Conservation (phyloP, 148 eudicot genomes). For the Vaccinium macrocarpon region DNA sequence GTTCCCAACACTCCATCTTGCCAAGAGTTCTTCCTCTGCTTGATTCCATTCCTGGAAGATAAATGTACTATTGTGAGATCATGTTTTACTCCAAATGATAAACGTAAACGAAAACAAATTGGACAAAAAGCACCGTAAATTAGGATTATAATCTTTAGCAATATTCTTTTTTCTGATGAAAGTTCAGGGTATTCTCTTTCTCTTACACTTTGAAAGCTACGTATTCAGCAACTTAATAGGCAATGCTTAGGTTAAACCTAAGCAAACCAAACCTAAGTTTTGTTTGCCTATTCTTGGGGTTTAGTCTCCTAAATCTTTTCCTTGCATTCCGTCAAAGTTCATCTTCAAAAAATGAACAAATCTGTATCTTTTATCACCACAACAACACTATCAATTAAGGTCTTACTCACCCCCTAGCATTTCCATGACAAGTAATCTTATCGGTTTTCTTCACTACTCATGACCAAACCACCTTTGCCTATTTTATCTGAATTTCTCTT, state of each 20-base stretch:
- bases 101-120: neutral
- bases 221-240: neutral
- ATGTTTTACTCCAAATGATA: neutral
- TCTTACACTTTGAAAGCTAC: neutral
- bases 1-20: slow-evolving; percentile 94
- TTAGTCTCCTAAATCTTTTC: neutral
- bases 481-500: neutral
- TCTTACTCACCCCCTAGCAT: too few relatives aligned
- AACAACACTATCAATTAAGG: too few relatives aligned
- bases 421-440: too few relatives aligned
- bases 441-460: neutral
- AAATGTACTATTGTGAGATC: neutral
- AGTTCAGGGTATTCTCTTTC: neutral
- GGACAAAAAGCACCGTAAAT: neutral
- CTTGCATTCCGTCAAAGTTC: too few relatives aligned
- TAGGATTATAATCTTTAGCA: neutral
- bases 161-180: neutral
- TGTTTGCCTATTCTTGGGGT: neutral
- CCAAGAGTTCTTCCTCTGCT: slow-evolving; percentile 96
- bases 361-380: too few relatives aligned
- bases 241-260: neutral
- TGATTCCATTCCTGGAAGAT: slow-evolving; percentile 74
- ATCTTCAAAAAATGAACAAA: too few relatives aligned
- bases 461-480: neutral
- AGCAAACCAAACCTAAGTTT: neutral